Conservation (phyloP, 768 basidiomycete species). For the Termitomyces heimii region DNA sequence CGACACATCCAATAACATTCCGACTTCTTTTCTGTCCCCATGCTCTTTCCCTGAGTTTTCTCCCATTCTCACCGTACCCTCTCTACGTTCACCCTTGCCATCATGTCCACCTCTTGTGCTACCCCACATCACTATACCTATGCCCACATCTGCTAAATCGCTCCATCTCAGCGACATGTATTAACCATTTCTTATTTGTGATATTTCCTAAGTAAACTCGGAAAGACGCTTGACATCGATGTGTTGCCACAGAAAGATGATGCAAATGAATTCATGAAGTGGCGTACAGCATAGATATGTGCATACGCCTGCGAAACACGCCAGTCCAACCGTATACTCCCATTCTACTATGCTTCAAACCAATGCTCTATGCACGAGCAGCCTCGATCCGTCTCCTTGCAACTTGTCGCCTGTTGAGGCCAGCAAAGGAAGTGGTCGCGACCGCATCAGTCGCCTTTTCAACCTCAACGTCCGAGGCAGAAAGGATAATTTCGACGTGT, state of each 20-base stretch:
- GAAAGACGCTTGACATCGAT: background rate
- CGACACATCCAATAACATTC: too few relatives aligned
- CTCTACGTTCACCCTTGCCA: background rate
- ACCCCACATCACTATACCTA: background rate
- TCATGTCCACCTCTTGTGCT: background rate
- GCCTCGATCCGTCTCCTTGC: slow-evolving; percentile 88
- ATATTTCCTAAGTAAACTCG: background rate
- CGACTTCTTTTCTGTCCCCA: background rate
- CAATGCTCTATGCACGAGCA: slow-evolving; percentile 41
- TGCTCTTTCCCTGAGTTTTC: background rate
- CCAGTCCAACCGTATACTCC: slow-evolving; percentile 9
- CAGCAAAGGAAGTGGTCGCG: slow-evolving; percentile 43
- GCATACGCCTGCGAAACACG: slow-evolving; percentile 17
- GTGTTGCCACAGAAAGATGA: slow-evolving; percentile 2
- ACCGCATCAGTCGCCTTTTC: slow-evolving; percentile 89
- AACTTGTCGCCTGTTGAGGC: slow-evolving; percentile 81
- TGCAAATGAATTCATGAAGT: slow-evolving; percentile 11
- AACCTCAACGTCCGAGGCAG: slow-evolving; percentile 73
- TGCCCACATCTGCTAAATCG: background rate
- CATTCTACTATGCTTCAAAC: background rate
- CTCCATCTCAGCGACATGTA: background rate
- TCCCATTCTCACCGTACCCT: background rate
- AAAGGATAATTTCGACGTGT: slow-evolving; percentile 93
- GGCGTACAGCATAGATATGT: slow-evolving; percentile 19
- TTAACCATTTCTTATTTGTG: background rate